phyloP scores from a whole-genome alignment of 305 asterid genomes.

The Solanum hybrid region DNA sequence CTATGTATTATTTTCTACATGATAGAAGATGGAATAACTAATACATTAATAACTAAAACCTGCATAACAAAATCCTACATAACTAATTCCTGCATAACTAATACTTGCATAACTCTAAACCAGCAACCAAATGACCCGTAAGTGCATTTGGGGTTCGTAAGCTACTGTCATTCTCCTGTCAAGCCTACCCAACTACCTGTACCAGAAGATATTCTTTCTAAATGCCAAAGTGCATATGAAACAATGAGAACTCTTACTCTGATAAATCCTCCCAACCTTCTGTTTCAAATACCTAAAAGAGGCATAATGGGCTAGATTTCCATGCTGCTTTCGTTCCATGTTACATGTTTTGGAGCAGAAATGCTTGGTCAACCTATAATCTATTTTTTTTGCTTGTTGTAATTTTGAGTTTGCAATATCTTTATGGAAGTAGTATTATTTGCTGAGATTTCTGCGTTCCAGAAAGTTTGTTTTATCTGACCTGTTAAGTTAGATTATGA shows the following conservation, averaged over 20 bases:
- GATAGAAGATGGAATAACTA: not conserved
- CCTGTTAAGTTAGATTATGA: not conserved
- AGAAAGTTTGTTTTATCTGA: not conserved
- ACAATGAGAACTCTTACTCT: not conserved
- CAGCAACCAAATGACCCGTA: not conserved
- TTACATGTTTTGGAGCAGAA: not conserved
- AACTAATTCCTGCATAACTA: not conserved
- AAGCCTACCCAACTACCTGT: not conserved
- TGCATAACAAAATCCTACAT: not conserved
- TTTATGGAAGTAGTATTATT: not conserved
- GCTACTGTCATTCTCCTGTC: not conserved
- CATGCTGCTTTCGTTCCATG: not conserved
- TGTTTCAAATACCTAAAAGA: not conserved
- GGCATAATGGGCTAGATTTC: slow-evolving; percentile 2
- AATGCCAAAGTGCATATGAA: not conserved
- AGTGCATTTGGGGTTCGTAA: not conserved
- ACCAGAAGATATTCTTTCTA: not conserved
- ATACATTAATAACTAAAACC: not conserved
- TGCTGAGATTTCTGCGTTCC: not conserved
- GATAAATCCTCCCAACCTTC: not conserved
- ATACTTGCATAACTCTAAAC: not conserved
- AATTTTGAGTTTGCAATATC: not conserved
- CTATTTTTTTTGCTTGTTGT: not conserved
- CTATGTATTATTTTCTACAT: not conserved
- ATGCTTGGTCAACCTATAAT: not conserved